Evolutionary conservation across 2,329 filamentous ascomycete genomes (phyloP), one percentile per base, ranked within the genome.

Genomic region (Periconia sp.): DNA sequence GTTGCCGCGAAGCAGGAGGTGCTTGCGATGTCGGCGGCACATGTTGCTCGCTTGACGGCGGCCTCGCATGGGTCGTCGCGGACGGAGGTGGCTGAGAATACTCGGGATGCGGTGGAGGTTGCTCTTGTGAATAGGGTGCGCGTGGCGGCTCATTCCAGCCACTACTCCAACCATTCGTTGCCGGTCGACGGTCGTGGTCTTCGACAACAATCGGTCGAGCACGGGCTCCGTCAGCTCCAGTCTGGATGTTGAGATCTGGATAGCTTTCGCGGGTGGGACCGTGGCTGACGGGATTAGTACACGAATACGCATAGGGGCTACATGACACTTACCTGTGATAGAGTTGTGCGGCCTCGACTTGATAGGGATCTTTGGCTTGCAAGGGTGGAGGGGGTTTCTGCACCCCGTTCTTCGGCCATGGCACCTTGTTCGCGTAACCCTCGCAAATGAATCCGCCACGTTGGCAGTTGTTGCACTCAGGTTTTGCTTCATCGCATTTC

Each of bases 401-500:
- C 56, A 87, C 84, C 48, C 87, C 85, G 22, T 86, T 84, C 71
- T 92, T 95, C 52, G 87, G 83, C 85, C 88, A 94, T 37, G 83
- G 79, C 29, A 85, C 84, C 59, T 89, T 83, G 56, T 88, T 85
- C 40, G 88, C 88, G 71, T 99, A 99, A 37, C 94, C 94, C 57
- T 89, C 87, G 68, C 94, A 99, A 23, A 89, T 77, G 68, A 97
- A 97, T 12, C 89, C 89, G 31, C 94, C 92, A 48, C 90, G 87
- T 42, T 88, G 79, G 72, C 94, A 99, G 63, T 99, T 97, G 66
- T 86, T 88, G 40, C 94, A 97, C 70, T 90, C 85, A 18, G 94
- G 94, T 69, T 95, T 95, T 40, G 82, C 82, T 75, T 97, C 94
- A 66, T 97, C 92, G 65, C 94, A 97, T 73, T 97, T 97, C 83